Conservation (phyloP, 2,329 filamentous ascomycete genomes). For the Phialocephala subalpina region DNA sequence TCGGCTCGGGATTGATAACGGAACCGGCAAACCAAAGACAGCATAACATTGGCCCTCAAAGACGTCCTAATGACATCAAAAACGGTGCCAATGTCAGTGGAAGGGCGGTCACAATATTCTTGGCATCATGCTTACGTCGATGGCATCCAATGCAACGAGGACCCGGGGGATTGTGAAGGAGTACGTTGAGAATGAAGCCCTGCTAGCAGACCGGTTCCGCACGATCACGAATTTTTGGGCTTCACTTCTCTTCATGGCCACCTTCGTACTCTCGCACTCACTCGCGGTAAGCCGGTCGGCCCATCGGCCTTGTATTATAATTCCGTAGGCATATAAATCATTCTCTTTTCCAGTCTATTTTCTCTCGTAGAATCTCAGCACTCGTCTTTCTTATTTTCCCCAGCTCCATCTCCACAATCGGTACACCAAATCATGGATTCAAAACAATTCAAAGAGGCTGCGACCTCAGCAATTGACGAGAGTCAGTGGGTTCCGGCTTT, state of each 20-base stretch:
- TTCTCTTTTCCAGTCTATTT: neutral
- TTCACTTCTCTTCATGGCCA: neutral
- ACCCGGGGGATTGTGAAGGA: neutral
- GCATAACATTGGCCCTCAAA: neutral
- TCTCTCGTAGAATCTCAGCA: neutral
- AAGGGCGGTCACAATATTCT: neutral
- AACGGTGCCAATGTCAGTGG: neutral
- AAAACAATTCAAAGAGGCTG: conserved; percentile 78
- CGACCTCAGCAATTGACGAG: conserved; percentile 81
- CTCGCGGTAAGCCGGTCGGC: neutral
- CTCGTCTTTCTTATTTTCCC: neutral
- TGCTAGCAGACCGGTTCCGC: neutral
- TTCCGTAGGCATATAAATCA: neutral
- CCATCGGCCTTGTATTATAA: conserved; percentile 1
- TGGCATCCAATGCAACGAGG: neutral
- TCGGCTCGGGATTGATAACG: neutral
- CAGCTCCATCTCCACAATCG: neutral
- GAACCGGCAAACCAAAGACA: neutral
- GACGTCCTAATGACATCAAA: neutral
- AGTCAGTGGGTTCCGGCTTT: conserved; percentile 60
- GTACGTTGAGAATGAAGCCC: neutral
- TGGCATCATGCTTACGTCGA: neutral
- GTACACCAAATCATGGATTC: conserved; percentile 70
- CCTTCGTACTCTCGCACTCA: neutral
- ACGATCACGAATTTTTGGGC: neutral